phyloP scores from a whole-genome alignment of 208 protist genomes.

The Acanthamoeba triangularis region DNA sequence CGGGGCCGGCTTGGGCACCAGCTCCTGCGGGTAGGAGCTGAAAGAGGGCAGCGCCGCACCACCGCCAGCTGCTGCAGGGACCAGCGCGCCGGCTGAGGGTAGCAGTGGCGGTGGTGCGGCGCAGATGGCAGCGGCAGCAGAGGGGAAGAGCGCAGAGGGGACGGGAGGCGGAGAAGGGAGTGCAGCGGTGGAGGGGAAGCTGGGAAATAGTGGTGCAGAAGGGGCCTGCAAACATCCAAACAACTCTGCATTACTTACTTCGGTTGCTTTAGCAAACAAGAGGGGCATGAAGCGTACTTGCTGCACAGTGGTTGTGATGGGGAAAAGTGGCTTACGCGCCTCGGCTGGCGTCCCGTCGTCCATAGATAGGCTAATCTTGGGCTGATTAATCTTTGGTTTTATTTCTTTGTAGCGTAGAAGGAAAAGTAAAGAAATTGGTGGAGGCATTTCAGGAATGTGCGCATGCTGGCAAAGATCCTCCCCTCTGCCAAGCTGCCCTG shows the following conservation, averaged over 20 bases:
- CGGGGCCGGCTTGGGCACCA: slow-evolving; percentile 23
- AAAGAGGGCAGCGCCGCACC: slow-evolving; percentile 2
- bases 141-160: not conserved
- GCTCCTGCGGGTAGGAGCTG: slow-evolving; percentile 15
- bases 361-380: not conserved
- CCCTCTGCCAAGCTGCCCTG: too few relatives aligned
- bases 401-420: too few relatives aligned
- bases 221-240: not conserved
- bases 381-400: too few relatives aligned
- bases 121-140: not conserved
- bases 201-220: not conserved
- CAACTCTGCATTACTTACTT: not conserved
- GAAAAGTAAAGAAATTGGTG: too few relatives aligned
- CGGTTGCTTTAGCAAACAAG: not conserved
- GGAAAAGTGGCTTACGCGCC: not conserved
- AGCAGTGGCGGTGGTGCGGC: not conserved
- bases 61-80: not conserved
- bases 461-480: too few relatives aligned
- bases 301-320: not conserved
- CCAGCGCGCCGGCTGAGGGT: not conserved
- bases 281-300: not conserved
- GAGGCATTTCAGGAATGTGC: too few relatives aligned
- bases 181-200: not conserved
- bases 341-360: not conserved
- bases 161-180: not conserved